These are phyloP conservation scores for Cucurbitaria berberidis DNA, from an alignment of 2,329 filamentous ascomycete genomes.

Conservation along the genomic window DNA sequence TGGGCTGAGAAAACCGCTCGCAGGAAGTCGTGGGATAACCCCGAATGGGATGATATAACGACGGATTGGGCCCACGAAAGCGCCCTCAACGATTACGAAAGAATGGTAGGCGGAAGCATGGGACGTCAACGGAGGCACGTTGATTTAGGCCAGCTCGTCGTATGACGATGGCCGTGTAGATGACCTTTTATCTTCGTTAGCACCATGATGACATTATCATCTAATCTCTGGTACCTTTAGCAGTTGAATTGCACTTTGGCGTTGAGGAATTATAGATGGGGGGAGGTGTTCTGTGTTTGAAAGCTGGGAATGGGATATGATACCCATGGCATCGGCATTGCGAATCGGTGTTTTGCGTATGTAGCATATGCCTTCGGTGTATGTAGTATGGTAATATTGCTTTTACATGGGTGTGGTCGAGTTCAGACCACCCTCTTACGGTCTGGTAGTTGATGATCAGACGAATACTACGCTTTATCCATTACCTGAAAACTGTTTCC, in stretches of 20 bases:
- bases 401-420: neutral
- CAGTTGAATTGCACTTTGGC: neutral
- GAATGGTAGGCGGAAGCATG: constrained; percentile 13
- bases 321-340: constrained; percentile 17
- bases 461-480: too few species aligned
- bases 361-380: neutral
- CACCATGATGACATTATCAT: neutral
- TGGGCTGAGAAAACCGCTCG: constrained; percentile 29
- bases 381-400: neutral
- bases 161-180: constrained; percentile 41
- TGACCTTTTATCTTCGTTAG: constrained; percentile 9
- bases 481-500: too few species aligned
- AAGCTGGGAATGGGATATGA: constrained; percentile 3
- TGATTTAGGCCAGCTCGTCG: constrained; percentile 31
- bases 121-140: constrained; percentile 33
- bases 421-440: neutral
- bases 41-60: constrained; percentile 13
- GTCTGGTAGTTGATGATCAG: too few species aligned
- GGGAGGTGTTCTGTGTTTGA: neutral
- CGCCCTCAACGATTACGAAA: constrained; percentile 17
- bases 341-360: neutral
- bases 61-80: constrained; percentile 37
- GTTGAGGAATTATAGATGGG: constrained; percentile 5
- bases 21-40: constrained; percentile 5
- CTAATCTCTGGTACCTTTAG: constrained; percentile 10